Percentiles rank a stretch among this genome's conserved stretches.
These are phyloP conservation scores for Myxozyma mucilagina DNA, from an alignment of 805 yeast species.

Conservation along the genomic window DNA sequence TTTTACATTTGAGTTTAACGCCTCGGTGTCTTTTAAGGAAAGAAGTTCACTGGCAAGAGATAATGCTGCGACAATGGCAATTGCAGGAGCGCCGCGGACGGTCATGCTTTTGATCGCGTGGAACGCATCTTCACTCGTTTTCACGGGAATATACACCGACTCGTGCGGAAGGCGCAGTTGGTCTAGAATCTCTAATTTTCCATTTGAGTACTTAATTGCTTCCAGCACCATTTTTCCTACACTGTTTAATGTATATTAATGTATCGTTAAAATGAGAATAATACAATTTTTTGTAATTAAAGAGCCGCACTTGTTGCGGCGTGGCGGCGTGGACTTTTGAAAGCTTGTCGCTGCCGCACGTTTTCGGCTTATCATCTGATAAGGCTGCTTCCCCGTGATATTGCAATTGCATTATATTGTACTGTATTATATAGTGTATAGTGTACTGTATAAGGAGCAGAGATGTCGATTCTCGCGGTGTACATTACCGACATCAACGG, in stretches of 20 bases:
- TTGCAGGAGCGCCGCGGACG: conserved; percentile 98
- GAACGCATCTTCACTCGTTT: conserved; percentile 71
- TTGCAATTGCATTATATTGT: not conserved
- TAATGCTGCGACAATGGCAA: conserved; percentile 90
- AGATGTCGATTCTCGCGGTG: conserved; percentile 42
- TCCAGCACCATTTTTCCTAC: conserved; percentile 19
- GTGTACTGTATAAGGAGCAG: not conserved
- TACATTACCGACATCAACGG: conserved; percentile 47
- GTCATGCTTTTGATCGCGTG: conserved; percentile 86
- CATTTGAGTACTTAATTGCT: conserved; percentile 28
- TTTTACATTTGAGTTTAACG: too few species aligned
- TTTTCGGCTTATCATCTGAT: not conserved
- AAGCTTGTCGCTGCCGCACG: not conserved
- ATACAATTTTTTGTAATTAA: not conserved
- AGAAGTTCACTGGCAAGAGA: conserved; percentile 72
- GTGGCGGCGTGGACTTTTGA: not conserved
- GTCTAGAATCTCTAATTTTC: conserved; percentile 64
- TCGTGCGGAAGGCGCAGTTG: conserved; percentile 82
- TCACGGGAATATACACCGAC: conserved; percentile 63
- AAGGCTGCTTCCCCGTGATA: not conserved
- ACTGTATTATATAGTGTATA: too few species aligned
- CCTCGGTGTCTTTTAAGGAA: not conserved
- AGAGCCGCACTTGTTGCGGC: not conserved
- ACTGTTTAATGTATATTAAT: not conserved
- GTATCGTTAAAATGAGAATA: not conserved